Evolutionary conservation across 2,329 filamentous ascomycete species (phyloP).

Genomic region (Pseudocercospora macadamiae): DNA sequence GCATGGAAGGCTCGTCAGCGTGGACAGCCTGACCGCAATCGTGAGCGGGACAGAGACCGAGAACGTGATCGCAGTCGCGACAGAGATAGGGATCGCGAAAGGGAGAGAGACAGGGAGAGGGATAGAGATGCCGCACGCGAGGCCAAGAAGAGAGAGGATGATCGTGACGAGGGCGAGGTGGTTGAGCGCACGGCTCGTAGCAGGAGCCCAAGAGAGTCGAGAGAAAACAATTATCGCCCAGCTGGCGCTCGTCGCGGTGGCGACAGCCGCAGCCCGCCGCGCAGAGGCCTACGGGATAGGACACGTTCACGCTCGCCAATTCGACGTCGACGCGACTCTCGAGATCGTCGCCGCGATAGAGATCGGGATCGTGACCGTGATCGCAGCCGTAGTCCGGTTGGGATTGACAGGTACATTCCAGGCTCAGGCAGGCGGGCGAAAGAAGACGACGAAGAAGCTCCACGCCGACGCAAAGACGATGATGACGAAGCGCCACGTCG

Average conservation of each 20-base stretch:
- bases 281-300: slow-evolving; percentile 24
- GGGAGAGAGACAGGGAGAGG: background rate
- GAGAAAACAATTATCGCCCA: slow-evolving; percentile 21
- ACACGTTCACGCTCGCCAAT: slow-evolving; percentile 27
- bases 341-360: slow-evolving; percentile 22
- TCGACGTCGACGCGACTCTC: slow-evolving; percentile 18
- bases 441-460: slow-evolving; percentile 32
- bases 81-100: slow-evolving; percentile 6
- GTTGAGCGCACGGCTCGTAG: slow-evolving; percentile 31
- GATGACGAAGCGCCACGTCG: slow-evolving; percentile 13
- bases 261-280: slow-evolving; percentile 33
- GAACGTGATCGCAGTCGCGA: slow-evolving; percentile 48
- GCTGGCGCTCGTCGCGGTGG: slow-evolving; percentile 23
- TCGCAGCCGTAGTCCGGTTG: slow-evolving; percentile 34
- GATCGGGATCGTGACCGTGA: slow-evolving; percentile 29
- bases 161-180: slow-evolving; percentile 37
- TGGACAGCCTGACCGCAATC: slow-evolving; percentile 29
- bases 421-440: slow-evolving; percentile 24
- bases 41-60: slow-evolving; percentile 26
- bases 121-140: background rate
- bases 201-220: slow-evolving; percentile 22
- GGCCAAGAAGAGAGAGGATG: slow-evolving; percentile 18
- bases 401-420: slow-evolving; percentile 46
- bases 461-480: slow-evolving; percentile 36
- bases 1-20: slow-evolving; percentile 37